Percentiles rank a stretch among this genome's conserved stretches.
Evolutionary conservation across 2,329 filamentous ascomycete genomes (phyloP).

Genomic region (Delphinella strobiligena): DNA sequence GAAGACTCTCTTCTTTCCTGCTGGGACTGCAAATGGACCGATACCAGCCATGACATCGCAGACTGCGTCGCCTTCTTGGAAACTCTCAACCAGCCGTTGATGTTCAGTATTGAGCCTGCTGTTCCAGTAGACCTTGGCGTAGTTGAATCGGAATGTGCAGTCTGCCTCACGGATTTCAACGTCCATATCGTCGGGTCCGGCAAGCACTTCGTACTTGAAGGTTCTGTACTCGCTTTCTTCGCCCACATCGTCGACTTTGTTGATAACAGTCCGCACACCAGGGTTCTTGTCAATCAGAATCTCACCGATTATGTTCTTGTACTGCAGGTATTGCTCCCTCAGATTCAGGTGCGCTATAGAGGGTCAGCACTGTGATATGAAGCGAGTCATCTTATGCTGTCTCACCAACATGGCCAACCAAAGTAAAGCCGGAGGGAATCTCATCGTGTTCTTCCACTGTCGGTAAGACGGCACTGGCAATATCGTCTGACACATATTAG

Average conservation of each 20-base stretch:
- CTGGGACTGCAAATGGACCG: conserved; percentile 85
- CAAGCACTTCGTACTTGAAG: conserved; percentile 82
- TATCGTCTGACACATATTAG: conserved; percentile 44
- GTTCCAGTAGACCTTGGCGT: conserved; percentile 97
- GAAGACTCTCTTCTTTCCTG: conserved; percentile 79
- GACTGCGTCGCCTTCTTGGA: conserved; percentile 75
- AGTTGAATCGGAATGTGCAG: conserved; percentile 87
- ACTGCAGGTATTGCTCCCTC: conserved; percentile 67
- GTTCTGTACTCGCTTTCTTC: conserved; percentile 77
- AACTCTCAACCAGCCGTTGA: conserved; percentile 61
- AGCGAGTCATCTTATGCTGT: conserved; percentile 33
- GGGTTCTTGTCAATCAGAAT: conserved; percentile 86
- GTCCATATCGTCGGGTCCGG: conserved; percentile 68
- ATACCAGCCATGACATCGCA: conserved; percentile 97
- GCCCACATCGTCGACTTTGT: conserved; percentile 86
- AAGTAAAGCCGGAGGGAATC: conserved; percentile 74
- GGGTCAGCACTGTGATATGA: too few species aligned
- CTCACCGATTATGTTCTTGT: conserved; percentile 74
- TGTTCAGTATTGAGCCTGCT: conserved; percentile 84
- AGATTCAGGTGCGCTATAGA: conserved; percentile 71
- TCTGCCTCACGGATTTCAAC: conserved; percentile 72
- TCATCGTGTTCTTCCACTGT: conserved; percentile 67
- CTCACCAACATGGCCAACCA: conserved; percentile 62
- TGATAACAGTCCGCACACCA: conserved; percentile 76
- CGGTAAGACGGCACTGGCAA: conserved; percentile 70